Evolutionary conservation across 1,139 yeast genomes (phyloP).

Genomic region (Hanseniaspora uvarum): DNA sequence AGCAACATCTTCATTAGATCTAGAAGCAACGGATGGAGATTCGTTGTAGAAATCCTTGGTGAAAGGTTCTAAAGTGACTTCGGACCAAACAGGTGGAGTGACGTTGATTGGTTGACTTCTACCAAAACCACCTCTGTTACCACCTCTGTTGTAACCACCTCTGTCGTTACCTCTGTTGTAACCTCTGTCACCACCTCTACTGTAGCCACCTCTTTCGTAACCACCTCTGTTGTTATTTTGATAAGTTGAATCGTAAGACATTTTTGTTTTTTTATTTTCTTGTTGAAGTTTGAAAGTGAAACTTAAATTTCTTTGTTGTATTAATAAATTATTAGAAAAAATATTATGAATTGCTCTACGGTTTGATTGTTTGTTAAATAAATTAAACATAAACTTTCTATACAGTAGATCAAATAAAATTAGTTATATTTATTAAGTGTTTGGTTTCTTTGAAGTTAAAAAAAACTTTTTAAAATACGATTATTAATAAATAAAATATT

Average conservation of each 20-base stretch:
- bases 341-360: slow-evolving; percentile 11
- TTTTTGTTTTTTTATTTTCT: slow-evolving; percentile 6
- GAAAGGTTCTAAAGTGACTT: slow-evolving; percentile 68
- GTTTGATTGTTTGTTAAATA: slow-evolving; percentile 6
- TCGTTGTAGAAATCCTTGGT: slow-evolving; percentile 92
- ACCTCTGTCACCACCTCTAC: slow-evolving; percentile 38
- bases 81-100: slow-evolving; percentile 69
- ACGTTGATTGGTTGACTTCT: slow-evolving; percentile 43
- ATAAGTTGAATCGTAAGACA: slow-evolving; percentile 21
- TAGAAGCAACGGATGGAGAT: slow-evolving; percentile 62
- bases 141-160: slow-evolving; percentile 33
- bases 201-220: slow-evolving; percentile 31
- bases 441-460: too few species aligned
- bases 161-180: slow-evolving; percentile 34
- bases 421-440: neutral
- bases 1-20: slow-evolving; percentile 62
- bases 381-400: slow-evolving; percentile 5
- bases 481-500: neutral
- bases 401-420: neutral
- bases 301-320: neutral
- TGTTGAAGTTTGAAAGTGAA: neutral
- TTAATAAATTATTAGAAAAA: neutral
- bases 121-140: slow-evolving; percentile 36
- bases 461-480: neutral
- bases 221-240: slow-evolving; percentile 32